phyloP scores from a whole-genome alignment of 2,329 filamentous ascomycete genomes.

The Monilinia laxa region DNA sequence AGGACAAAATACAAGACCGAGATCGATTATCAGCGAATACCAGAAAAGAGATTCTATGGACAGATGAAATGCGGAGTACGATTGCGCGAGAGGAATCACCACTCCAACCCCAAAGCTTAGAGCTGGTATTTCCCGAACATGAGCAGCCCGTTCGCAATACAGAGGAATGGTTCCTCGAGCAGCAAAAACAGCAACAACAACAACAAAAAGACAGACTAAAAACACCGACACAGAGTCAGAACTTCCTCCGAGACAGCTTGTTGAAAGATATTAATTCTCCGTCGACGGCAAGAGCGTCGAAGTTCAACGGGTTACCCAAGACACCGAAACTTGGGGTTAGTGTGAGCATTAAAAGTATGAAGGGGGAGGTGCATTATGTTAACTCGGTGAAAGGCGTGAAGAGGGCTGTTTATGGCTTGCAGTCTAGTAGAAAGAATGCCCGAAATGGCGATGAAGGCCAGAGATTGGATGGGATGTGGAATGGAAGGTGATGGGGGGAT shows the following conservation, averaged over 20 bases:
- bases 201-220: not conserved
- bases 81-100: slow-evolving; percentile 13
- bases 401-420: no score
- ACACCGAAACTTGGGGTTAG: slow-evolving; percentile 25
- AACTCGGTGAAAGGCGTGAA: no score
- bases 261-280: not conserved
- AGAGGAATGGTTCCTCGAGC: slow-evolving; percentile 29
- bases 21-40: not conserved
- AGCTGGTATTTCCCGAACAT: slow-evolving; percentile 27
- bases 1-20: not conserved
- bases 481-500: no score
- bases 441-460: not conserved
- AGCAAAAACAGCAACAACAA: slow-evolving; percentile 18
- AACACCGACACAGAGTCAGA: not conserved
- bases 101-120: slow-evolving; percentile 6
- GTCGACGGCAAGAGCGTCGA: not conserved
- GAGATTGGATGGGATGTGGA: no score
- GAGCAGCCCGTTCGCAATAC: slow-evolving; percentile 25
- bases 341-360: not conserved
- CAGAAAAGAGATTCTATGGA: slow-evolving; percentile 35
- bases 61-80: slow-evolving; percentile 31
- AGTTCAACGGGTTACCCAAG: slow-evolving; percentile 12
- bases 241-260: not conserved
- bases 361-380: not conserved
- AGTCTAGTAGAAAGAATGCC: rapidly evolving